phyloP scores from a whole-genome alignment of 78 protist genomes.

The Dictyostelium purpureum region DNA sequence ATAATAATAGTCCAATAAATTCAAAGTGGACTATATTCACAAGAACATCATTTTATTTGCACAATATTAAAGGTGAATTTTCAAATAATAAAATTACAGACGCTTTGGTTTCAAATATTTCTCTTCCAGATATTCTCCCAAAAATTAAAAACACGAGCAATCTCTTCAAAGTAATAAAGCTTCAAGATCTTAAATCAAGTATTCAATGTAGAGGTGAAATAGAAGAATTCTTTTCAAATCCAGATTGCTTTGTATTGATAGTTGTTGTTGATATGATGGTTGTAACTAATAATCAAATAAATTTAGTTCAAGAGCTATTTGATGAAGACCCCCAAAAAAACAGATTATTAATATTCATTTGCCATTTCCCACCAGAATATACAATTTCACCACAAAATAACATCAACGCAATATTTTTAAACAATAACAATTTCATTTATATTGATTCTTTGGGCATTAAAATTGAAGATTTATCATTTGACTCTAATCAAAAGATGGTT shows the following conservation, averaged over 20 bases:
- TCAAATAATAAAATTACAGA: neutral
- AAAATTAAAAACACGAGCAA: neutral
- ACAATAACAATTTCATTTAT: neutral
- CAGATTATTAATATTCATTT: slow-evolving; percentile 18
- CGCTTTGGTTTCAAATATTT: neutral
- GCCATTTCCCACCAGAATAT: slow-evolving; percentile 70
- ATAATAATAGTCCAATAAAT: neutral
- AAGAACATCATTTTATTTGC: slow-evolving; percentile 30
- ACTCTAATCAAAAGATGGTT: no score
- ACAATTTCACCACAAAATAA: slow-evolving; percentile 24
- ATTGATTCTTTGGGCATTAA: slow-evolving; percentile 24
- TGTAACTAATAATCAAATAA: slow-evolving; percentile 34
- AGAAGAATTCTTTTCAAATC: neutral
- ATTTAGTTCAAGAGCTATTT: slow-evolving; percentile 17
- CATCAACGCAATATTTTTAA: slow-evolving; percentile 23
- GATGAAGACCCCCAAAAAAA: neutral
- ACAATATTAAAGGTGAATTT: neutral
- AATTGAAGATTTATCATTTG: neutral
- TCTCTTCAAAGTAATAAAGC: slow-evolving; percentile 4
- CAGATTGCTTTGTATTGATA: neutral
- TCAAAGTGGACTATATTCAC: slow-evolving; percentile 47
- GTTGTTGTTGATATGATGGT: slow-evolving; percentile 51
- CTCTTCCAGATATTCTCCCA: no score
- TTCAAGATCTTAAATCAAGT: neutral
- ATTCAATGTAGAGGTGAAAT: neutral